Conservation (phyloP, 1,284 basidiomycete species). For the Apiotrichum veenhuisii region DNA sequence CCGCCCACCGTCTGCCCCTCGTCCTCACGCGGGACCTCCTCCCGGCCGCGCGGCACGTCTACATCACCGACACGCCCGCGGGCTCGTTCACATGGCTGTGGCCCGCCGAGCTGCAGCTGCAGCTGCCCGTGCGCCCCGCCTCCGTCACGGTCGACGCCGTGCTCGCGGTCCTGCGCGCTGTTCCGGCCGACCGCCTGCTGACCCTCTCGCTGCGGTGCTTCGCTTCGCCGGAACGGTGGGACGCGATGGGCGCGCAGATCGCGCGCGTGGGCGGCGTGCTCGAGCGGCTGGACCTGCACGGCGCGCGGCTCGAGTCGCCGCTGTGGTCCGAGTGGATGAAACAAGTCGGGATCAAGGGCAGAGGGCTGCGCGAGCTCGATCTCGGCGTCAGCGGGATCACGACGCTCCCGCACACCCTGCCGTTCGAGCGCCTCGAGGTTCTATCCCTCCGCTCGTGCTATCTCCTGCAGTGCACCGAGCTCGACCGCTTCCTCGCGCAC, state of each 20-base stretch:
- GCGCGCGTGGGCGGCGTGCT: slow-evolving; percentile 21
- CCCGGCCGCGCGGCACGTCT: slow-evolving; percentile 24
- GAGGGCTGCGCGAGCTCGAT: slow-evolving; percentile 26
- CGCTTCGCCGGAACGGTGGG: slow-evolving; percentile 17
- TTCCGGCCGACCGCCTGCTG: slow-evolving; percentile 24
- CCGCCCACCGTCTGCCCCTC: slow-evolving; percentile 16
- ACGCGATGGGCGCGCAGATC: slow-evolving; percentile 20
- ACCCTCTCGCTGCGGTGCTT: slow-evolving; percentile 30
- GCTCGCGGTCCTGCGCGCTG: slow-evolving; percentile 13
- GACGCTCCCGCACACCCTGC: slow-evolving; percentile 8
- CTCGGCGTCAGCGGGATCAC: slow-evolving; percentile 31
- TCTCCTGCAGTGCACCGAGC: slow-evolving; percentile 7
- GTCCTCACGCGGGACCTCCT: slow-evolving; percentile 19
- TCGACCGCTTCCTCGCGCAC: slow-evolving; percentile 22
- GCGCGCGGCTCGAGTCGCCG: slow-evolving; percentile 18
- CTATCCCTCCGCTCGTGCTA: slow-evolving; percentile 29
- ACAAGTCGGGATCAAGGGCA: slow-evolving; percentile 10
- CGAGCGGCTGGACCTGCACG: slow-evolving; percentile 30
- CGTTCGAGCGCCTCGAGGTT: slow-evolving; percentile 12
- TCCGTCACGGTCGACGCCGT: neutral
- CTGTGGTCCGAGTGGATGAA: neutral
- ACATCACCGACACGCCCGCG: slow-evolving; percentile 22
- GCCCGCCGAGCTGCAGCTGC: neutral
- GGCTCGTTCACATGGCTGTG: neutral
- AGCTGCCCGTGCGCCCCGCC: slow-evolving; percentile 4